A percentile compares a stretch with the other conserved stretches of the same genome.
Conservation (phyloP, 805 yeast species). For the Saccharomyces jurei region DNA sequence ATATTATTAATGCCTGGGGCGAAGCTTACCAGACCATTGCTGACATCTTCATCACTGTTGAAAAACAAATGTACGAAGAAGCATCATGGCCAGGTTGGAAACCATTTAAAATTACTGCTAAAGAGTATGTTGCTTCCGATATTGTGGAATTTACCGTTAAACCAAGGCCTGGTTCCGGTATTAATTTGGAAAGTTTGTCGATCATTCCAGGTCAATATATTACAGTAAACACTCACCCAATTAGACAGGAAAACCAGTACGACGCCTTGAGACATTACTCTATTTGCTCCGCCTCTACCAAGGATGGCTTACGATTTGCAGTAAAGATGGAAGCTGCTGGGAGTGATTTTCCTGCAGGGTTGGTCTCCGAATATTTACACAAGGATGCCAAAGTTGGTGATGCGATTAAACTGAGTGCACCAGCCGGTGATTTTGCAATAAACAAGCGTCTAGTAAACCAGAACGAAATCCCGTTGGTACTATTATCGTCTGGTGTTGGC, state of each 20-base stretch:
- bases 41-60: constrained; percentile 48
- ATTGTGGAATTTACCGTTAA: constrained; percentile 46
- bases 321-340: constrained; percentile 38
- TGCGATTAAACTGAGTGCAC: constrained; percentile 44
- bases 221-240: constrained; percentile 31
- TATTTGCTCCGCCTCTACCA: constrained; percentile 34
- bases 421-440: constrained; percentile 46
- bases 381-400: constrained; percentile 41
- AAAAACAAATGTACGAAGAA: constrained; percentile 39
- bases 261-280: constrained; percentile 54
- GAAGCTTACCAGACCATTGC: constrained; percentile 61
- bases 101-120: constrained; percentile 38
- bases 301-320: constrained; percentile 47
- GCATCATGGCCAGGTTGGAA: constrained; percentile 55
- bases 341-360: constrained; percentile 33
- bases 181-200: constrained; percentile 15
- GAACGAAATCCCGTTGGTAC: constrained; percentile 30
- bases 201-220: constrained; percentile 36
- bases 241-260: constrained; percentile 32
- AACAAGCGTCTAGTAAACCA: constrained; percentile 23
- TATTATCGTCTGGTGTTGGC: constrained; percentile 60
- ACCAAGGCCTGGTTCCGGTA: constrained; percentile 36
- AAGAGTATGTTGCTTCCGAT: constrained; percentile 38
- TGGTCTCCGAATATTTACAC: constrained; percentile 45
- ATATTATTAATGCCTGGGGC: constrained; percentile 55